These are phyloP conservation scores for Candida sphagnicola DNA, from an alignment of 805 yeast genomes.

Conservation along the genomic window DNA sequence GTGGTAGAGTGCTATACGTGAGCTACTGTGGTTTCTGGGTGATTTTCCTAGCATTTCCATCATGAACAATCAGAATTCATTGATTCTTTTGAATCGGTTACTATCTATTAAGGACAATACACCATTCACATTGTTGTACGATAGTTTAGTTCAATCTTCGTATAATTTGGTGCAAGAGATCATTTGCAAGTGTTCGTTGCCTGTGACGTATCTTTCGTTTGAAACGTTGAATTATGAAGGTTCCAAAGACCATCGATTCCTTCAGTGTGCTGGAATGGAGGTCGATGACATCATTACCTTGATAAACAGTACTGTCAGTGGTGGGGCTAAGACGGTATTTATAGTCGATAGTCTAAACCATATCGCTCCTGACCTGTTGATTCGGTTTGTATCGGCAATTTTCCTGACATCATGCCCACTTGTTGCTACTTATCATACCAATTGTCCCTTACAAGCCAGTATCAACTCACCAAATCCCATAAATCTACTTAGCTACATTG, in stretches of 20 bases:
- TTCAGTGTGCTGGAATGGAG: constrained; percentile 37
- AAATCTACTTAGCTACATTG: constrained; percentile 61
- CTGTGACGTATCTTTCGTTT: constrained; percentile 57
- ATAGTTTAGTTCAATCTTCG: constrained; percentile 69
- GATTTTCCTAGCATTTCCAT: background rate
- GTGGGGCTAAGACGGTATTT: constrained; percentile 8
- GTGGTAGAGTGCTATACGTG: too few relatives aligned
- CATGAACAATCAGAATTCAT: constrained; percentile 32
- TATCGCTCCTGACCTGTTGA: constrained; percentile 42
- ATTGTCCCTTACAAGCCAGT: constrained; percentile 32
- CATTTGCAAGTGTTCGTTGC: constrained; percentile 31
- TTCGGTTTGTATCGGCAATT: constrained; percentile 47
- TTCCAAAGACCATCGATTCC: constrained; percentile 42
- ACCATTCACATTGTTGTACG: constrained; percentile 68
- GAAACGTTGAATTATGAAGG: constrained; percentile 57
- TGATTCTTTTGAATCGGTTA: constrained; percentile 61
- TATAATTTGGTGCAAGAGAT: constrained; percentile 55
- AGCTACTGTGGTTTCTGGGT: background rate
- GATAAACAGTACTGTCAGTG: constrained; percentile 12
- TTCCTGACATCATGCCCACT: constrained; percentile 29
- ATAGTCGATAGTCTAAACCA: constrained; percentile 50
- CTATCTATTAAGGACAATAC: constrained; percentile 67
- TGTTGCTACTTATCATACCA: constrained; percentile 35
- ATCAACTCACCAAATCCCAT: constrained; percentile 50
- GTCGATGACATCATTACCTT: constrained; percentile 14